phyloP scores from a whole-genome alignment of 176 grass and related monocot genomes.

The Luzula sylvatica region DNA sequence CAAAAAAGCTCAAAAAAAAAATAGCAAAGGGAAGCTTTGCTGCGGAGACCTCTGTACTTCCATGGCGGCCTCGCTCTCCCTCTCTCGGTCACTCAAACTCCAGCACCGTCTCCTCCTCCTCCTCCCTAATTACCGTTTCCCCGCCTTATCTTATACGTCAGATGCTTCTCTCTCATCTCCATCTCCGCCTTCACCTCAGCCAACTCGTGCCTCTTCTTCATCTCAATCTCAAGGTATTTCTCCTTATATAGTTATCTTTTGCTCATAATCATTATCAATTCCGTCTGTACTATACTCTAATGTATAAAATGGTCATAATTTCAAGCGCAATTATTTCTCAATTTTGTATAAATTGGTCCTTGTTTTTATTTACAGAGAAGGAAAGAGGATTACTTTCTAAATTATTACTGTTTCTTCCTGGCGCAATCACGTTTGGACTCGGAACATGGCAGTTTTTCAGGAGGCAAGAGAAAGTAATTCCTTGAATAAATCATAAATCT shows the following conservation, averaged over 20 bases:
- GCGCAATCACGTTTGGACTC: slow-evolving; percentile 88
- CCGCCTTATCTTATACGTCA: slow-evolving; percentile 23
- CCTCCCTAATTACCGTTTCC: slow-evolving; percentile 12
- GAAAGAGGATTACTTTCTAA: slow-evolving; percentile 59
- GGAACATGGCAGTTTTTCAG: slow-evolving; percentile 95
- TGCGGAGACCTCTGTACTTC: not conserved
- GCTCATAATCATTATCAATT: too few species aligned
- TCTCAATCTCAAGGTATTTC: slow-evolving; percentile 28
- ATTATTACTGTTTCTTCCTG: slow-evolving; percentile 79
- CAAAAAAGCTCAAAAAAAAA: not conserved
- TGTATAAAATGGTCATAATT: too few species aligned
- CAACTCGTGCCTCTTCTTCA: slow-evolving; percentile 19
- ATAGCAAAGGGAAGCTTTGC: not conserved
- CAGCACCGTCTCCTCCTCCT: slow-evolving; percentile 17
- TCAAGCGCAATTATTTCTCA: too few species aligned
- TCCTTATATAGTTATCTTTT: not conserved
- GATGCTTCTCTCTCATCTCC: slow-evolving; percentile 21
- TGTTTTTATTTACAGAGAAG: slow-evolving; percentile 35
- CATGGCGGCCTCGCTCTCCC: slow-evolving; percentile 50
- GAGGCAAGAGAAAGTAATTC: slow-evolving; percentile 74
- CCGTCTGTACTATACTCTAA: too few species aligned
- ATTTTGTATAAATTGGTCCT: too few species aligned
- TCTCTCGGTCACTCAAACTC: slow-evolving; percentile 36
- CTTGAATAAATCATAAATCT: not conserved
- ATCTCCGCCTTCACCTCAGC: not conserved